Evolutionary conservation across 192 early-diverging fungal species (phyloP).

Genomic region (Coemansia sp.): DNA sequence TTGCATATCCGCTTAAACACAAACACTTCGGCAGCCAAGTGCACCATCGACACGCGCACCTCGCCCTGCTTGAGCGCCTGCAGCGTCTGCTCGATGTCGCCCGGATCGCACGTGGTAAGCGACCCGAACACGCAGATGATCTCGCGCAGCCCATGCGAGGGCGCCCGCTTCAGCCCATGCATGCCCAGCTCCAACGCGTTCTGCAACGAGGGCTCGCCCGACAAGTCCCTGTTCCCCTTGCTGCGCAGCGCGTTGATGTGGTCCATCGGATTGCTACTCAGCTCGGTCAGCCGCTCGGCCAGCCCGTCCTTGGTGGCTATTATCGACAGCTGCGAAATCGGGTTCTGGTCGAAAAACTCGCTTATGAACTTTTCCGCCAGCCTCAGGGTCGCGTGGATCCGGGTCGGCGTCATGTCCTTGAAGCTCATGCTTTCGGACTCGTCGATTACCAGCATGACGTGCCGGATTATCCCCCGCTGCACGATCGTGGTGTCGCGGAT

Average conservation of each 20-base stretch:
- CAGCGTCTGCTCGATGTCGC: conserved; percentile 84
- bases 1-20: conserved; percentile 71
- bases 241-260: conserved; percentile 69
- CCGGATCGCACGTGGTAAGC: conserved; percentile 91
- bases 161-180: conserved; percentile 73
- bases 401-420: conserved; percentile 77
- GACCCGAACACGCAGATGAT: conserved; percentile 84
- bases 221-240: conserved; percentile 64
- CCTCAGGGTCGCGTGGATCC: conserved; percentile 69
- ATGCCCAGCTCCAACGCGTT: conserved; percentile 87
- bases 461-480: conserved; percentile 81
- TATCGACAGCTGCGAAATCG: conserved; percentile 83
- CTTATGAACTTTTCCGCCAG: conserved; percentile 68
- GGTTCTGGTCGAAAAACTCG: conserved; percentile 97
- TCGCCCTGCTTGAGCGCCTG: conserved; percentile 60
- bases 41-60: conserved; percentile 84
- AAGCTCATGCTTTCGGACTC: conserved; percentile 81
- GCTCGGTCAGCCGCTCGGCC: conserved; percentile 82
- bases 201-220: conserved; percentile 89
- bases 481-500: conserved; percentile 68
- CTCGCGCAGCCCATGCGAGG: conserved; percentile 85
- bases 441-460: conserved; percentile 80
- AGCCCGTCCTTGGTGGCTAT: conserved; percentile 81
- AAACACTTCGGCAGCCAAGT: conserved; percentile 86
- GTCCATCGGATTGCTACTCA: conserved; percentile 82